Conservation (phyloP, 495 filamentous ascomycete genomes). For the Usnea hakonensis region DNA sequence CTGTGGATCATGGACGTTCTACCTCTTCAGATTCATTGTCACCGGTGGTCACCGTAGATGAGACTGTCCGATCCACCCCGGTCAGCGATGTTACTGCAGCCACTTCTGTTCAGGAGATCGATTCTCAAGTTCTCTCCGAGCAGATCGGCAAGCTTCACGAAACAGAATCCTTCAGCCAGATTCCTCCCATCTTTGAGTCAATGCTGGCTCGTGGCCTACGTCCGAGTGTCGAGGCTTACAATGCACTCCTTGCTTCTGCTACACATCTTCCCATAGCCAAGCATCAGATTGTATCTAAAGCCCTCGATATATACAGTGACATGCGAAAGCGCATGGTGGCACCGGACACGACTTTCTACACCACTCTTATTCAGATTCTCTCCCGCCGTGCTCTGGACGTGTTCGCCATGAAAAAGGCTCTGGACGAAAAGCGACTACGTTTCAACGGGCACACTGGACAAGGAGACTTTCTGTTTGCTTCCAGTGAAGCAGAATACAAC, state of each 20-base stretch:
- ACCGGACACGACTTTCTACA: conserved; percentile 78
- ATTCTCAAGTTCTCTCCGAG: conserved; percentile 62
- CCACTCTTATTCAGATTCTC: conserved; percentile 73
- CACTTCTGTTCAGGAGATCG: conserved; percentile 41
- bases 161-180: conserved; percentile 65
- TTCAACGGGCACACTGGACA: conserved; percentile 81
- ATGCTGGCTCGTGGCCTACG: conserved; percentile 70
- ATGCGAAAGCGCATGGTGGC: conserved; percentile 81
- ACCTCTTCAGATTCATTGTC: not conserved
- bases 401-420: conserved; percentile 53
- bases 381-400: conserved; percentile 70
- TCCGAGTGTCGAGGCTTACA: conserved; percentile 79
- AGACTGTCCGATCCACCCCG: conserved; percentile 12
- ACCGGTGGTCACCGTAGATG: conserved; percentile 4
- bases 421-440: conserved; percentile 69
- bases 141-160: conserved; percentile 65
- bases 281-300: conserved; percentile 77
- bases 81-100: conserved; percentile 16
- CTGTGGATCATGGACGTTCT: conserved; percentile 1
- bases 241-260: conserved; percentile 76
- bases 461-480: conserved; percentile 83
- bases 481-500: conserved; percentile 72
- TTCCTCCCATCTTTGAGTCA: conserved; percentile 80
- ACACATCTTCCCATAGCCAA: conserved; percentile 62
- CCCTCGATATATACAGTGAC: conserved; percentile 88